Percentiles rank a stretch among this genome's conserved stretches.
These are phyloP conservation scores for Gastrodia elata DNA, from an alignment of 106 monocot species.

Conservation along the genomic window DNA sequence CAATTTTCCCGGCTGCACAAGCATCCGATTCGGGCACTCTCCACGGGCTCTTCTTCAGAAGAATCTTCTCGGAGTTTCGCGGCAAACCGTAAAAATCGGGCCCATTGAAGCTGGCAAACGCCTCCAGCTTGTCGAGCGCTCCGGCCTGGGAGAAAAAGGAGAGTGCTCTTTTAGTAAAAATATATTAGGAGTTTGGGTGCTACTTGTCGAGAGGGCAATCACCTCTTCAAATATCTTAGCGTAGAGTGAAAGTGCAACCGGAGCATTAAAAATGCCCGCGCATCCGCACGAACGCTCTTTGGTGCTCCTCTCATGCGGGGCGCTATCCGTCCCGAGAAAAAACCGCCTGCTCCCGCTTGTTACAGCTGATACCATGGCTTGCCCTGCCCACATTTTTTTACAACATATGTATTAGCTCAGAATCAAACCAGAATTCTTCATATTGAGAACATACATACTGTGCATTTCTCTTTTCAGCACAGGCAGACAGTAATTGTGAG, in stretches of 20 bases:
- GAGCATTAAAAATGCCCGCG: conserved; percentile 88
- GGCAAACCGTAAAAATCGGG: conserved; percentile 95
- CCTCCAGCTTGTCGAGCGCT: conserved; percentile 91
- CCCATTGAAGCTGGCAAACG: conserved; percentile 92
- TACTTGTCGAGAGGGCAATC: too few species aligned
- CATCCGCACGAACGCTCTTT: conserved; percentile 91
- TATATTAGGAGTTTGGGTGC: background rate
- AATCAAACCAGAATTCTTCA: background rate
- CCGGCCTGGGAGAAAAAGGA: conserved; percentile 33
- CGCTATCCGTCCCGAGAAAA: conserved; percentile 94
- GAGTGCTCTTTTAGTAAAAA: background rate
- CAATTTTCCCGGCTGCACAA: conserved; percentile 56
- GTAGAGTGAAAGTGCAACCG: conserved; percentile 83
- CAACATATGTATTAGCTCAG: background rate
- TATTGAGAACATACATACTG: conserved; percentile 61
- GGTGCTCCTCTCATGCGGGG: conserved; percentile 68
- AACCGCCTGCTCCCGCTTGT: conserved; percentile 86
- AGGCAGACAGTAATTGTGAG: conserved; percentile 93
- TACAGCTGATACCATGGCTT: conserved; percentile 81
- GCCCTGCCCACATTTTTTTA: conserved; percentile 26
- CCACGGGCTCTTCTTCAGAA: conserved; percentile 57
- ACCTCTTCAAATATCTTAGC: conserved; percentile 91
- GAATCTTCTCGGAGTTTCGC: conserved; percentile 54
- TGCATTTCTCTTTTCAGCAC: conserved; percentile 89
- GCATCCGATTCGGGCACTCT: conserved; percentile 64